phyloP scores from a whole-genome alignment of 768 basidiomycete species.

The Russula vinacea region DNA sequence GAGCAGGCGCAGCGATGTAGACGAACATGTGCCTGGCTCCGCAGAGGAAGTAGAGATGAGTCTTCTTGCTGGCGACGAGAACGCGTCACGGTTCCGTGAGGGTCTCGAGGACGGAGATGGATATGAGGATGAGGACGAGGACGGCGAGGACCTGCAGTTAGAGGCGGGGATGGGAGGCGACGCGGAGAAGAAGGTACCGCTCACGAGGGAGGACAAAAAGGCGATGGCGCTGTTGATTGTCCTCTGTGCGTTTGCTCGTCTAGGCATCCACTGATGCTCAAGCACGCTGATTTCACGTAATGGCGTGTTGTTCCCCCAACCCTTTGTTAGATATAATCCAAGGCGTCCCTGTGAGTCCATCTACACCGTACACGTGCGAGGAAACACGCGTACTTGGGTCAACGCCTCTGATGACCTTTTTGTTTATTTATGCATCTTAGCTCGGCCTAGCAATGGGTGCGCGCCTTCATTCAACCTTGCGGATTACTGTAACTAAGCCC shows the following conservation, averaged over 20 bases:
- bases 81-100: slow-evolving; percentile 13
- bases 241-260: slow-evolving; percentile 41
- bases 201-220: slow-evolving; percentile 40
- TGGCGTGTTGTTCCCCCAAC: neutral
- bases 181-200: slow-evolving; percentile 10
- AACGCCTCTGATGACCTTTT: neutral
- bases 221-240: slow-evolving; percentile 47
- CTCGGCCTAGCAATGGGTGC: slow-evolving; percentile 30
- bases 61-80: slow-evolving; percentile 28
- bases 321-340: slow-evolving; percentile 50
- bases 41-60: slow-evolving; percentile 32
- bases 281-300: neutral
- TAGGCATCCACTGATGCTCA: neutral
- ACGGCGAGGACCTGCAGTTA: neutral
- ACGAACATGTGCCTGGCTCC: slow-evolving; percentile 4
- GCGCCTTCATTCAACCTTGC: slow-evolving; percentile 32
- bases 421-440: neutral
- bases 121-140: slow-evolving; percentile 23
- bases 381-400: neutral
- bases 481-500: slow-evolving; percentile 31
- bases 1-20: neutral
- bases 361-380: neutral
- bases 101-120: neutral
- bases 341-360: slow-evolving; percentile 75
- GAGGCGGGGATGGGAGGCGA: neutral